A percentile compares a stretch with the other conserved stretches of the same genome.
phyloP scores from a whole-genome alignment of 2,329 filamentous ascomycete species.

The Talaromyces sp. region DNA sequence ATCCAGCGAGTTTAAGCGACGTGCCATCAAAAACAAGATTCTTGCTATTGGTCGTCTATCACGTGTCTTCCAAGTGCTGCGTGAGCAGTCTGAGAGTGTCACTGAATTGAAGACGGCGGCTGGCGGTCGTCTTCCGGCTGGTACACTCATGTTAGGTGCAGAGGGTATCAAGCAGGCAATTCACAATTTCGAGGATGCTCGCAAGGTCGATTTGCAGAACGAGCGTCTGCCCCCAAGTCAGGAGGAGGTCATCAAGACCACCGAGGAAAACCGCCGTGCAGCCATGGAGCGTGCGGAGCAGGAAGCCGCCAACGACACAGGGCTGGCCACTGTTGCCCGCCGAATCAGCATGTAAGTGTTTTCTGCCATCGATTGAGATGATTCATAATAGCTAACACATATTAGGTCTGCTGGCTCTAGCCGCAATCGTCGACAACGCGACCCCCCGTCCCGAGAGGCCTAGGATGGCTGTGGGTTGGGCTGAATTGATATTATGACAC shows the following conservation, averaged over 20 bases:
- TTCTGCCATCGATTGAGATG: background rate
- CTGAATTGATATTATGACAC: constrained; percentile 29
- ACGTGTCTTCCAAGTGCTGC: constrained; percentile 95
- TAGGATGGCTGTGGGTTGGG: constrained; percentile 24
- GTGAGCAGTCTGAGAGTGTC: constrained; percentile 94
- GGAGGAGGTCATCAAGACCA: constrained; percentile 84
- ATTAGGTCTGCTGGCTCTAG: constrained; percentile 44
- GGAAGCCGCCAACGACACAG: constrained; percentile 90
- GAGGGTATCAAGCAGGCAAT: constrained; percentile 99
- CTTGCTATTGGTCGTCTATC: constrained; percentile 94
- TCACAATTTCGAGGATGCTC: constrained; percentile 91
- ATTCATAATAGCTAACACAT: constrained; percentile 14
- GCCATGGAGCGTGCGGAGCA: constrained; percentile 83
- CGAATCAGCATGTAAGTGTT: constrained; percentile 88
- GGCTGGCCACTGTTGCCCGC: constrained; percentile 81
- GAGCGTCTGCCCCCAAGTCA: constrained; percentile 89
- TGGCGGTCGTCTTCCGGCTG: constrained; percentile 87
- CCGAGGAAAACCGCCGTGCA: constrained; percentile 76
- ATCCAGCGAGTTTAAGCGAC: constrained; percentile 88
- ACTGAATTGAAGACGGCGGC: constrained; percentile 97
- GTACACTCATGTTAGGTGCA: constrained; percentile 95
- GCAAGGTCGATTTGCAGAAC: constrained; percentile 96
- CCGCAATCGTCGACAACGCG: constrained; percentile 37
- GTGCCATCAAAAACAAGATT: constrained; percentile 99
- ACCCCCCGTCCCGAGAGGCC: constrained; percentile 28